Evolutionary conservation across 148 eudicot species (phyloP).

Genomic region (Vaccinium macrocarpon): DNA sequence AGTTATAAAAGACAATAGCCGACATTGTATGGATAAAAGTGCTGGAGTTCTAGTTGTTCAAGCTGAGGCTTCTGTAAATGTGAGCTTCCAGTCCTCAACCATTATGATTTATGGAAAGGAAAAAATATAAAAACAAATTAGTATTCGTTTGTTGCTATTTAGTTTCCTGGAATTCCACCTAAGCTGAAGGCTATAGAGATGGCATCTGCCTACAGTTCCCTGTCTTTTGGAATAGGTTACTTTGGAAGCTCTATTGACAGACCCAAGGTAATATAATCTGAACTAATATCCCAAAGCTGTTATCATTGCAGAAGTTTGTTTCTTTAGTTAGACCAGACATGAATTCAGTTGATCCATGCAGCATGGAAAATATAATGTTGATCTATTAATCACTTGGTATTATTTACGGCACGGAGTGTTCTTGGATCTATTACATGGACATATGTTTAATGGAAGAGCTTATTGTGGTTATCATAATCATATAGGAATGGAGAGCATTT

Average conservation of each 20-base stretch:
- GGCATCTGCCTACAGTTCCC: constrained; percentile 78
- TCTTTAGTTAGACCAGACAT: not conserved
- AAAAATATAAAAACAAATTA: too few species aligned
- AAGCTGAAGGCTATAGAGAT: constrained; percentile 81
- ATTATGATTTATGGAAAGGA: not conserved
- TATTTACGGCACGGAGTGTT: not conserved
- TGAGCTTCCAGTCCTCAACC: constrained; percentile 24
- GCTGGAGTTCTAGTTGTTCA: constrained; percentile 85
- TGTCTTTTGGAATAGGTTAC: constrained; percentile 88
- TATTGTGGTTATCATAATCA: not conserved
- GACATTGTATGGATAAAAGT: constrained; percentile 12
- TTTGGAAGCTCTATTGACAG: constrained; percentile 76
- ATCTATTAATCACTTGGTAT: not conserved
- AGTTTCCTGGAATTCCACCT: constrained; percentile 44
- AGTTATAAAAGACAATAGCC: constrained; percentile 42
- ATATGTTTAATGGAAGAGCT: not conserved
- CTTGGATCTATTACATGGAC: not conserved
- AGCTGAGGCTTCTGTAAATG: constrained; percentile 61
- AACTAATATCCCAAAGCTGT: not conserved
- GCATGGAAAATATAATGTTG: not conserved
- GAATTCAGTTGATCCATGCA: not conserved
- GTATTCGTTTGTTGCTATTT: constrained; percentile 4
- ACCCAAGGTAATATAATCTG: constrained; percentile 61
- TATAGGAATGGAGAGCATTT: not conserved
- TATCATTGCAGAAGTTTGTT: not conserved